Base-by-base conservation (phyloP, 495 filamentous ascomycete genomes). In the Pyronema omphalodes region DNA sequence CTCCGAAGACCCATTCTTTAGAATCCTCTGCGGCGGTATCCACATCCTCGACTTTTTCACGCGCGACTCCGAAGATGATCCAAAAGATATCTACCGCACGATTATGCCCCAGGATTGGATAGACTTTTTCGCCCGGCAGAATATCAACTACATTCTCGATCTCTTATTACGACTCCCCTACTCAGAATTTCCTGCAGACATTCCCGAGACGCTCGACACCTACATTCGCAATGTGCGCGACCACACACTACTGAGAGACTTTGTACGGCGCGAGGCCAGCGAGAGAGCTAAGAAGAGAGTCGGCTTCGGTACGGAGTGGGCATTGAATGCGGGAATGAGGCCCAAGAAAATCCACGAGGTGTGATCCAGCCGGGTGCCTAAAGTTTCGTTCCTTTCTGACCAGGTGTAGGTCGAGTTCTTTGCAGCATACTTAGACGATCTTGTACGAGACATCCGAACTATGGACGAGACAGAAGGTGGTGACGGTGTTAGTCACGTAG, bases 21-120 rank as follows among this genome's bases (percentile, higher is more conserved):
- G 83, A 59, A 83, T 80, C 43, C 73, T 96, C 49, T 93, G 87
- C 64, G 93, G 91, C 51, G 88, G 88, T 36, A 82, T 96, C 3
- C 91, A 98, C 66, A 86, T 98, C 53, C 73, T 95, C 47, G 91
- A 96, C 62, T 96, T 98, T 69, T 82, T 94, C 68, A 94, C 87
- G n/a, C 76, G 77, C 47, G 78, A 86, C 15, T 83, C 84, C 14
- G 71, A 40, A 37, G 8, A 34, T 9, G 37, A 12, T 3, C 54
- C 60, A 36, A 15, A 35, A 15, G 76, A 81, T 65, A 71, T 94
- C 0, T 95, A 94, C 65, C 74, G 78, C 40, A 68, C 72, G 3
- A 71, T 86, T 1, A 68, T 98, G 9, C 86, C 87, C 0, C 61
- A 76, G 61, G 76, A 84, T 60, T 98, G 91, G 91, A 76, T 81